phyloP scores from a whole-genome alignment of 208 protist genomes.

The Wallacemonas rigidus region DNA sequence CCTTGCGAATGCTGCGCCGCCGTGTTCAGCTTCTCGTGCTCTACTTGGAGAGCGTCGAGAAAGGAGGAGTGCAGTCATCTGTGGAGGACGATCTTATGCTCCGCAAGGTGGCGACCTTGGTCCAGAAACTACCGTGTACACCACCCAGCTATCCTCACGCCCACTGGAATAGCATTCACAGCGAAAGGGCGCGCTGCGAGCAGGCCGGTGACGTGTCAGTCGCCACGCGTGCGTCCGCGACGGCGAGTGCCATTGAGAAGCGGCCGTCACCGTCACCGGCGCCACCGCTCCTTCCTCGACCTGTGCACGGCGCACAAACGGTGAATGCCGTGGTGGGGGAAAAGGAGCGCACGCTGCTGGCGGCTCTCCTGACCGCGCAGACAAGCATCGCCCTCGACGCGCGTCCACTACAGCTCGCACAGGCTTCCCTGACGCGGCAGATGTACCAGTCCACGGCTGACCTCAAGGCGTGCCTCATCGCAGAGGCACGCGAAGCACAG shows the following conservation, averaged over 20 bases:
- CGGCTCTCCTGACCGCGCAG: slow-evolving; percentile 22
- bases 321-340: slow-evolving; percentile 18
- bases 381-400: slow-evolving; percentile 17
- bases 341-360: slow-evolving; percentile 4
- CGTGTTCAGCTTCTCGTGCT: slow-evolving; percentile 28
- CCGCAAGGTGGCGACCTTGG: slow-evolving; percentile 19
- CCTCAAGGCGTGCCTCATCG: neutral
- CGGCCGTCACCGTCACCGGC: neutral
- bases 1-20: slow-evolving; percentile 33
- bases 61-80: slow-evolving; percentile 17
- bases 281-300: neutral
- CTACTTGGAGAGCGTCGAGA: slow-evolving; percentile 37
- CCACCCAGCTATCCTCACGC: slow-evolving; percentile 2
- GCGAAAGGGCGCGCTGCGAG: neutral
- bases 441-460: neutral
- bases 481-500: neutral
- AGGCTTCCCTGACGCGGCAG: neutral
- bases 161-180: slow-evolving; percentile 14
- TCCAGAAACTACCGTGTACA: slow-evolving; percentile 8
- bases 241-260: too few species aligned
- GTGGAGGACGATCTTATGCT: slow-evolving; percentile 18
- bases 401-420: neutral
- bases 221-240: too few species aligned
- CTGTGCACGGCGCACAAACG: neutral
- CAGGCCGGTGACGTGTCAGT: too few species aligned